Base-by-base conservation (phyloP, 2,329 filamentous ascomycete species). In the Pseudocercospora musae region DNA sequence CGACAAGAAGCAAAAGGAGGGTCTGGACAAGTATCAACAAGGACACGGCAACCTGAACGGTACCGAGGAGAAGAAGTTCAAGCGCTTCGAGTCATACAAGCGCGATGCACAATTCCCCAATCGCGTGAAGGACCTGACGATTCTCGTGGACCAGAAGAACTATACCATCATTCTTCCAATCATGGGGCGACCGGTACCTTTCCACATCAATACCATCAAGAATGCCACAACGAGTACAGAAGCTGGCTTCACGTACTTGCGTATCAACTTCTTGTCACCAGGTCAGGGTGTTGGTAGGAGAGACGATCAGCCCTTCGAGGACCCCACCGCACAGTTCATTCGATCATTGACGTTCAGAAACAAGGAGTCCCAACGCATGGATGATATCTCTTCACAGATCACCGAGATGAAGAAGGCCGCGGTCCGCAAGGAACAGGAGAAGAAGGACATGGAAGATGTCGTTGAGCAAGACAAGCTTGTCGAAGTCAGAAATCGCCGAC, bases 391-490 rank as follows among this genome's bases (percentile, higher is more conserved):
- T 11, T 90, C 90, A 64, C 91, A 96, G 73, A 98, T 99, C 71
- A 94, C 92, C 10, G 95, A 97, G 73, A 89, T 99, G 82, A 96
- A 97, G 81, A 96, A 95, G 75, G 91, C 94, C 69, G 88, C 91
- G 4, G 86, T 91, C 46, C 93, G 96, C 78, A 90, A 92, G 71
- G 95, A 99, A 77, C 93, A 97, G 72, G 94, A 97, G 78, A 97
- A 98, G 86, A 99, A 99, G 80, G 94, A 99, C 71, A 90, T 99
- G 90, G 95, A 99, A 75, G 95, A 99, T 77, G 95, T 99, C 21
- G 93, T 99, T 5, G 95, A 98, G 78, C 95, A 99, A 77, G 95
- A 99, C 76, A 99, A 99, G 81, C 86, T 99, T 57, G 83, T 96
- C 69, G 93, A 97, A 74, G 93, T 98, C 69, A 85, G 95, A 82